These are phyloP conservation scores for Microbotryum lychnidis-dioicae DNA, from an alignment of 1,284 basidiomycete genomes.

Conservation along the genomic window DNA sequence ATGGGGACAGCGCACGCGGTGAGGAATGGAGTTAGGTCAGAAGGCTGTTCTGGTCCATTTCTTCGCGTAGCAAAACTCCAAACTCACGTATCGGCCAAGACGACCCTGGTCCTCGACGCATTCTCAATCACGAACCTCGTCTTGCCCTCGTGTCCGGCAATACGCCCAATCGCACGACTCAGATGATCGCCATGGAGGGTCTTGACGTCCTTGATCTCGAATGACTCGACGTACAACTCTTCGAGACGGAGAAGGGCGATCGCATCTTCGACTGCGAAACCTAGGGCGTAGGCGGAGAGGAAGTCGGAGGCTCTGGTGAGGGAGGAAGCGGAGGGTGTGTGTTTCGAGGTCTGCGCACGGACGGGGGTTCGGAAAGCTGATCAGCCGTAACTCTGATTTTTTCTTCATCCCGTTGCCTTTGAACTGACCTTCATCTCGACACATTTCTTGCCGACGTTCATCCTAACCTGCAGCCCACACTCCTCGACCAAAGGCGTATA, in stretches of 20 bases:
- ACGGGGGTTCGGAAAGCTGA: background rate
- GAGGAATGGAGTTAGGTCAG: background rate
- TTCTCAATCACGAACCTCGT: conserved; percentile 99
- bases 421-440: conserved; percentile 79
- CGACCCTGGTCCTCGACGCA: conserved; percentile 85
- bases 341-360: conserved; percentile 71
- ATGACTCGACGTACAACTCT: conserved; percentile 70
- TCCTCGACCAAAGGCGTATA: conserved; percentile 95
- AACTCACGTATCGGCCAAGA: conserved; percentile 87
- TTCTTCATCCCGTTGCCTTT: too few relatives aligned
- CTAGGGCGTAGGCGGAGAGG: conserved; percentile 86
- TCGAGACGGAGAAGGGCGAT: conserved; percentile 90
- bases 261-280: conserved; percentile 80
- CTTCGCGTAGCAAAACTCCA: background rate
- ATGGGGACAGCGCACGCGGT: conserved; percentile 14
- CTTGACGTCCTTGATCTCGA: conserved; percentile 93
- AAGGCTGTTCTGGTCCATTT: background rate
- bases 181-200: conserved; percentile 95
- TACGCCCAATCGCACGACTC: conserved; percentile 90
- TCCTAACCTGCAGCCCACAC: conserved; percentile 84
- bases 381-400: background rate
- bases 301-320: conserved; percentile 98
- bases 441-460: conserved; percentile 81
- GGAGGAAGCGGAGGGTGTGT: conserved; percentile 49
- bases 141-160: conserved; percentile 95